Conservation (phyloP, 495 filamentous ascomycete genomes). For the Aspergillus hancockii region DNA sequence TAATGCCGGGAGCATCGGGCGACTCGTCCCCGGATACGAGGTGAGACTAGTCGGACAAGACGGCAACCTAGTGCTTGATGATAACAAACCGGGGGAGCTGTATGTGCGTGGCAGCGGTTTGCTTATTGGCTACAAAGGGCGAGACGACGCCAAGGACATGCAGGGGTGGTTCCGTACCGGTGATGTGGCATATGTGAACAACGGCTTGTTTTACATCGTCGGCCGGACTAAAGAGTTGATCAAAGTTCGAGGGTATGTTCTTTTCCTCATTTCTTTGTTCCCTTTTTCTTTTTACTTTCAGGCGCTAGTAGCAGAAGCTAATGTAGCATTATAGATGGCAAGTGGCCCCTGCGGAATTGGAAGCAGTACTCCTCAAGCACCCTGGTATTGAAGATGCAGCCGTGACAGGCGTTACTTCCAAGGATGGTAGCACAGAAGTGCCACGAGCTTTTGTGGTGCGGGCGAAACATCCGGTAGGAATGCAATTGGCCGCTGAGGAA, state of each 20-base stretch:
- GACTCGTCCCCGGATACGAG: constrained; percentile 69
- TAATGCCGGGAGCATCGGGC: constrained; percentile 60
- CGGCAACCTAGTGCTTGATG: constrained; percentile 48
- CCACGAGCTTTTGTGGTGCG: constrained; percentile 75
- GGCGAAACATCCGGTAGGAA: constrained; percentile 26
- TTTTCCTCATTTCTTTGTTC: constrained; percentile 7
- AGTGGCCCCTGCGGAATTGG: constrained; percentile 86
- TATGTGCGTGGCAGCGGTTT: constrained; percentile 47
- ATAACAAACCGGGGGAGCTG: constrained; percentile 55
- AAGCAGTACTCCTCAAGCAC: constrained; percentile 72
- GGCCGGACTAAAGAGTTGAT: constrained; percentile 79
- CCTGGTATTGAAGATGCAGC: constrained; percentile 70
- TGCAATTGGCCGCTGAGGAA: constrained; percentile 52
- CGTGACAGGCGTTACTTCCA: constrained; percentile 67
- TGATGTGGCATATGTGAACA: constrained; percentile 66
- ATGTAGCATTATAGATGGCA: constrained; percentile 48
- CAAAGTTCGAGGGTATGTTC: constrained; percentile 59
- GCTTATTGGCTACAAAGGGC: constrained; percentile 41
- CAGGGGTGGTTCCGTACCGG: constrained; percentile 80
- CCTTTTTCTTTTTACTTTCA: constrained; percentile 9
- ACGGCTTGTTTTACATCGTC: constrained; percentile 65
- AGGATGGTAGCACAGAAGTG: constrained; percentile 59
- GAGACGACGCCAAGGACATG: constrained; percentile 39
- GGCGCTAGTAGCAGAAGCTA: not conserved
- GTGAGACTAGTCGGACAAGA: constrained; percentile 48